Evolutionary conservation across 371 early-diverging fungal genomes (phyloP).

Genomic region (Zychaea mexicana): DNA sequence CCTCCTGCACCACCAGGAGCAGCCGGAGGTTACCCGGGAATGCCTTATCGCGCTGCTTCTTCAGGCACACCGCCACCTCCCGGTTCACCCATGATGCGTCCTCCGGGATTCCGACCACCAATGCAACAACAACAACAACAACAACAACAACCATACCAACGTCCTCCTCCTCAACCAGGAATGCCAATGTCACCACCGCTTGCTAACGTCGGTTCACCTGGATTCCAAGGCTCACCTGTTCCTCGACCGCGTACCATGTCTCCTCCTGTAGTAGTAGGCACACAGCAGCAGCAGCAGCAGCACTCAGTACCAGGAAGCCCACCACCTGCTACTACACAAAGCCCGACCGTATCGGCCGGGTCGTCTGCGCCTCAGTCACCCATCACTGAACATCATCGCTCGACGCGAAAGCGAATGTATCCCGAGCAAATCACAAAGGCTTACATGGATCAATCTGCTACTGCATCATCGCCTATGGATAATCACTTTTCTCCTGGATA

Average conservation of each 20-base stretch:
- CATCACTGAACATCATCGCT: slow-evolving; percentile 28
- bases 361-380: slow-evolving; percentile 13
- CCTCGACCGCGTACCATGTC: neutral
- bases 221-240: neutral
- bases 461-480: slow-evolving; percentile 7
- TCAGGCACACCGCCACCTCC: slow-evolving; percentile 20
- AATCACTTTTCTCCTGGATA: neutral
- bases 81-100: slow-evolving; percentile 38
- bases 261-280: slow-evolving; percentile 40
- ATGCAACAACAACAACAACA: neutral
- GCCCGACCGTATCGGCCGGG: slow-evolving; percentile 7
- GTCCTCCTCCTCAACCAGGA: neutral
- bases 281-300: no score
- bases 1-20: slow-evolving; percentile 18
- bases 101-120: slow-evolving; percentile 13
- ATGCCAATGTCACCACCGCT: neutral
- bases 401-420: slow-evolving; percentile 56
- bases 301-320: slow-evolving; percentile 18
- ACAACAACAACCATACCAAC: slow-evolving; percentile 3
- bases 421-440: slow-evolving; percentile 57
- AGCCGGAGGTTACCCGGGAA: slow-evolving; percentile 14
- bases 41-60: slow-evolving; percentile 20
- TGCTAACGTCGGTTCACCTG: neutral
- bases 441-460: slow-evolving; percentile 33
- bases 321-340: slow-evolving; percentile 9